Percentiles rank a stretch among this genome's conserved stretches.
Conservation (phyloP, 257 asterid species). For the Jasminum sambac region DNA sequence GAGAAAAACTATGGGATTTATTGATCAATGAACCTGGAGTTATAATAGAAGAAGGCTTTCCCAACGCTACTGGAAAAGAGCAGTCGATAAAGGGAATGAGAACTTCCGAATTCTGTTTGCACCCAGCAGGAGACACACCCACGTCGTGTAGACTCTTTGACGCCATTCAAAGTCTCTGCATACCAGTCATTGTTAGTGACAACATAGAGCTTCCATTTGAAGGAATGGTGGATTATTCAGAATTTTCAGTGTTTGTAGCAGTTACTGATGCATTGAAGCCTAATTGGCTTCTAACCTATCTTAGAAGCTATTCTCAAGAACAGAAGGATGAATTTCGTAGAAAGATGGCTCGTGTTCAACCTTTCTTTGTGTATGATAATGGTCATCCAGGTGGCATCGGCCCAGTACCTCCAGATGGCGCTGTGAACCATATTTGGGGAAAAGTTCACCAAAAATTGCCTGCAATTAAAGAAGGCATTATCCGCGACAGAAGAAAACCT, state of each 20-base stretch:
- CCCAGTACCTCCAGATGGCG: constrained; percentile 59
- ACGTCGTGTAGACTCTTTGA: constrained; percentile 92
- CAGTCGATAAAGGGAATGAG: constrained; percentile 93
- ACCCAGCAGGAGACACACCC: constrained; percentile 96
- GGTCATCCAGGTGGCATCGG: constrained; percentile 72
- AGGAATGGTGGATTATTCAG: constrained; percentile 78
- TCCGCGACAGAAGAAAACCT: constrained; percentile 85
- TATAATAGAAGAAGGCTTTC: constrained; percentile 89
- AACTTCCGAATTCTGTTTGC: constrained; percentile 87
- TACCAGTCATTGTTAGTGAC: constrained; percentile 87
- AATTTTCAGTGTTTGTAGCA: constrained; percentile 70
- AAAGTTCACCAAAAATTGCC: constrained; percentile 83
- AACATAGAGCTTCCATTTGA: constrained; percentile 91
- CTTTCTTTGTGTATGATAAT: constrained; percentile 62
- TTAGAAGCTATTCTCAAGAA: constrained; percentile 50
- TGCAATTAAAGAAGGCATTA: constrained; percentile 64
- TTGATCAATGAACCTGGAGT: constrained; percentile 63
- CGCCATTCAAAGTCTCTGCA: constrained; percentile 92
- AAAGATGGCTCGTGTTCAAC: constrained; percentile 63
- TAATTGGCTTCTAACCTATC: constrained; percentile 73
- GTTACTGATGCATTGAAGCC: constrained; percentile 78
- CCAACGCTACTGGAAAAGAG: constrained; percentile 88
- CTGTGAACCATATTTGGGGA: constrained; percentile 82
- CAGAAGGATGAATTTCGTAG: constrained; percentile 58
- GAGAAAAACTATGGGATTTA: constrained; percentile 87